These are phyloP conservation scores for Purpureocillium takamizusanense DNA, from an alignment of 2,329 filamentous ascomycete species.

Conservation along the genomic window DNA sequence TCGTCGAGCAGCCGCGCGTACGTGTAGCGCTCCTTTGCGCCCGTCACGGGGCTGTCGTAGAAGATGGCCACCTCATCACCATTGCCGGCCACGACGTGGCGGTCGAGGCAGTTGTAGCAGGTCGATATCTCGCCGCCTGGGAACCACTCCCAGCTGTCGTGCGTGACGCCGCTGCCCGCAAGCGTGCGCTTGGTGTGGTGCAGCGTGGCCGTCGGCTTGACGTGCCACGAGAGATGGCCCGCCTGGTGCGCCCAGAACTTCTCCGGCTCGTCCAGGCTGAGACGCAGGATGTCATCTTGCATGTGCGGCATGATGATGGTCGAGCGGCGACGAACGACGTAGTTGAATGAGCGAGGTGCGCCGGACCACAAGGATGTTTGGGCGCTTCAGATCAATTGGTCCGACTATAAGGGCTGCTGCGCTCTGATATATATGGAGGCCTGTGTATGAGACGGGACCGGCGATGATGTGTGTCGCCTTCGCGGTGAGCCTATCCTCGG, in stretches of 20 bases:
- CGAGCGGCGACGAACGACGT: no score
- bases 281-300: slow-evolving; percentile 42
- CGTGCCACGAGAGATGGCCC: slow-evolving; percentile 71
- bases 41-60: slow-evolving; percentile 81
- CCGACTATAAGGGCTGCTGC: no score
- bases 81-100: slow-evolving; percentile 74
- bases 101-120: slow-evolving; percentile 84
- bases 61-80: slow-evolving; percentile 68
- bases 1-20: slow-evolving; percentile 70
- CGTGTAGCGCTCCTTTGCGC: slow-evolving; percentile 60
- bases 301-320: slow-evolving; percentile 11
- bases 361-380: no score
- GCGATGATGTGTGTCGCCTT: no score
- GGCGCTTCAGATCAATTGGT: no score
- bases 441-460: no score
- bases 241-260: slow-evolving; percentile 71
- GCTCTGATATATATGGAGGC: no score
- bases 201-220: slow-evolving; percentile 56
- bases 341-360: no score
- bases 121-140: slow-evolving; percentile 82
- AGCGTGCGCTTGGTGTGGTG: slow-evolving; percentile 53
- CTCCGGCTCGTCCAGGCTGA: slow-evolving; percentile 60
- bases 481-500: no score
- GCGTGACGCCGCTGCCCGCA: slow-evolving; percentile 44
- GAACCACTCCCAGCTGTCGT: slow-evolving; percentile 86